Evolutionary conservation across 352 stramenopile genomes (phyloP).

Genomic region (Salisapilia sapeloensis): DNA sequence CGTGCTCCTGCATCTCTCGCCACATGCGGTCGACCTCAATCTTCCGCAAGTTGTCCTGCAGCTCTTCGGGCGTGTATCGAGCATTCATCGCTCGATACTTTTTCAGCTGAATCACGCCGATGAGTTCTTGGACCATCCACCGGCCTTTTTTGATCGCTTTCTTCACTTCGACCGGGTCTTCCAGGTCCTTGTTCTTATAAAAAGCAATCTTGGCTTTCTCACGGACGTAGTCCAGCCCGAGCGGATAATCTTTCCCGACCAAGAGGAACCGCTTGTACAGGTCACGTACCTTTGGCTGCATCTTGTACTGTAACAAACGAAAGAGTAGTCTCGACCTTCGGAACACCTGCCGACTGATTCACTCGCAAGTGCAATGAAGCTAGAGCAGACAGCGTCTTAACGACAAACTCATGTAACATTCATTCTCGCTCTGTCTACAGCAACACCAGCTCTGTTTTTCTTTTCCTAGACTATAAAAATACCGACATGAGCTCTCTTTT

Average conservation of each 20-base stretch:
- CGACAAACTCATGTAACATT: too few relatives aligned
- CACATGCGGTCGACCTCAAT: constrained; percentile 24
- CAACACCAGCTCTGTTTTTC: too few relatives aligned
- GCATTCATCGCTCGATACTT: constrained; percentile 93
- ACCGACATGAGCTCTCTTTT: not conserved
- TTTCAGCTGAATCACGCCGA: constrained; percentile 94
- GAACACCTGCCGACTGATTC: too few relatives aligned
- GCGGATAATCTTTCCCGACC: constrained; percentile 90
- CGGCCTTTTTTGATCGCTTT: constrained; percentile 86
- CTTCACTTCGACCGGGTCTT: constrained; percentile 63
- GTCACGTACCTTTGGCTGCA: constrained; percentile 89
- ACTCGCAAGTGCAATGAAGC: too few relatives aligned
- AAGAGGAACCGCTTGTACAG: constrained; percentile 91
- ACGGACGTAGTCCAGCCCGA: constrained; percentile 84
- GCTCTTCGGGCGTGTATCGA: constrained; percentile 77
- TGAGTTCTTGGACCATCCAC: constrained; percentile 91
- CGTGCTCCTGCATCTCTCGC: too few relatives aligned
- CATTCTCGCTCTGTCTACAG: too few relatives aligned
- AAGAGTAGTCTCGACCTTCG: too few relatives aligned
- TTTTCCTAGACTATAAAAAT: constrained; percentile 1
- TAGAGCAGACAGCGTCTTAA: too few relatives aligned
- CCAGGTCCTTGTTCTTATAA: constrained; percentile 66
- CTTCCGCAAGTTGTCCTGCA: constrained; percentile 38
- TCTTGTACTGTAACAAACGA: too few relatives aligned
- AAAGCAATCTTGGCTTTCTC: constrained; percentile 85